Evolutionary conservation across 108 stramenopile genomes (phyloP).

Genomic region (Discostella stelligeroides): DNA sequence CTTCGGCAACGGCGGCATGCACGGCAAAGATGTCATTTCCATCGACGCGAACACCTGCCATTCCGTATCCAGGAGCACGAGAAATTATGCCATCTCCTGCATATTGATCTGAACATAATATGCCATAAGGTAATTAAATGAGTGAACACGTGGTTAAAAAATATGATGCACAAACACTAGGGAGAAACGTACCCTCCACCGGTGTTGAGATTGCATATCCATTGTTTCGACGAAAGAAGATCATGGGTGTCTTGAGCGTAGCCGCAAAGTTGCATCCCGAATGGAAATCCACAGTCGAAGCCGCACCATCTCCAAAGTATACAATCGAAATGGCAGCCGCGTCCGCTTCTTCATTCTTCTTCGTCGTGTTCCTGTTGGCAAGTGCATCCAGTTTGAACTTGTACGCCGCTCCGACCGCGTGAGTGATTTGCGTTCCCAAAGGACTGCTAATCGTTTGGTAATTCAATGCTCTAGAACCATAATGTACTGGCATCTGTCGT

Average conservation of each 20-base stretch:
- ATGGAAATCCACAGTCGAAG: constrained; percentile 96
- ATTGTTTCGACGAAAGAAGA: constrained; percentile 98
- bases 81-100: constrained; percentile 95
- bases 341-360: constrained; percentile 43
- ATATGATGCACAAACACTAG: background rate
- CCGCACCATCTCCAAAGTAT: constrained; percentile 98
- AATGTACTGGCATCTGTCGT: constrained; percentile 99
- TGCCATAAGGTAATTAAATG: background rate
- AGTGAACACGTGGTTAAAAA: background rate
- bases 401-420: constrained; percentile 94
- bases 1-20: constrained; percentile 82
- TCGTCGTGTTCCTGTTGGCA: constrained; percentile 9
- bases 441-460: constrained; percentile 96
- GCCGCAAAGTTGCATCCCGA: constrained; percentile 96
- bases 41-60: constrained; percentile 97
- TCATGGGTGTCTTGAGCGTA: constrained; percentile 86
- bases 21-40: constrained; percentile 98
- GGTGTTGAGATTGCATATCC: constrained; percentile 98
- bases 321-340: constrained; percentile 64
- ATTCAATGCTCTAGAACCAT: constrained; percentile 90
- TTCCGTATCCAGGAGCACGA: constrained; percentile 94
- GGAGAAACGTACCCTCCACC: constrained; percentile 25
- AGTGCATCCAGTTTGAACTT: constrained; percentile 75
- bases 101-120: constrained; percentile 79
- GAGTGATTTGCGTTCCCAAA: constrained; percentile 96